Base-by-base conservation (phyloP, 148 eudicot species). In the Bassia scoparia region DNA sequence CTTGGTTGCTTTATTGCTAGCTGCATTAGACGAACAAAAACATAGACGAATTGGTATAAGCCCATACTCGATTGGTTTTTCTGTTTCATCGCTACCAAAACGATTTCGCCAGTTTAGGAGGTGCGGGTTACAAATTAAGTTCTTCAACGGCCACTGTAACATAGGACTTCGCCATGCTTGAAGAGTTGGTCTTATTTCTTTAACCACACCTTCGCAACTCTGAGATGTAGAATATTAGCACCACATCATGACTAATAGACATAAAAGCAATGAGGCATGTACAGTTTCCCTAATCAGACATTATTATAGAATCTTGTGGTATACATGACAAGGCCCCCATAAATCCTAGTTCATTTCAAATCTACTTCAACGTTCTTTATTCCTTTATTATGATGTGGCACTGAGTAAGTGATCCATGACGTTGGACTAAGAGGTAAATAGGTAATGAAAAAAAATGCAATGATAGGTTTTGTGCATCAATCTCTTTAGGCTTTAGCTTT, bases 51-150 rank as follows among this genome's bases (percentile, higher is more conserved):
- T 81, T 94, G 91, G 75, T 89, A 94, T 49, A 94, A 69, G 46
- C 98, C 98, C 98, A 89, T n/a, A n/a, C n/a, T 89, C 98, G 62
- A 94, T 87, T 2, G 98, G 89, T 58, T 82, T 91, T 76, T 89
- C 93, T 18, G 96, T 71, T n/a, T 55, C 97, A 77, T 94, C 97
- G 98, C 96, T 7, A 94, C 92, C 43, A 91, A 91, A 91, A 72
- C 91, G 97, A 70, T n/a, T 62, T 91, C 98, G 37, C 98, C 98
- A 18, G 98, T 89, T 78, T 69, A 18, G 98, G 97, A 21, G 92
- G 95, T 69, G n/a, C n/a, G 98, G 98, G 98, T 68, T 88, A 84
- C 44, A 97, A 97, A 66, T 90, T 87, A 61, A 93, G n/a, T 89
- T 75, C 98, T 85, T 90, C 98, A 62, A 93, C 91, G 41, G 97